Evolutionary conservation across 306 rosid species (phyloP), one percentile per base, ranked within the genome.

Genomic region (Vigna nakashimae): DNA sequence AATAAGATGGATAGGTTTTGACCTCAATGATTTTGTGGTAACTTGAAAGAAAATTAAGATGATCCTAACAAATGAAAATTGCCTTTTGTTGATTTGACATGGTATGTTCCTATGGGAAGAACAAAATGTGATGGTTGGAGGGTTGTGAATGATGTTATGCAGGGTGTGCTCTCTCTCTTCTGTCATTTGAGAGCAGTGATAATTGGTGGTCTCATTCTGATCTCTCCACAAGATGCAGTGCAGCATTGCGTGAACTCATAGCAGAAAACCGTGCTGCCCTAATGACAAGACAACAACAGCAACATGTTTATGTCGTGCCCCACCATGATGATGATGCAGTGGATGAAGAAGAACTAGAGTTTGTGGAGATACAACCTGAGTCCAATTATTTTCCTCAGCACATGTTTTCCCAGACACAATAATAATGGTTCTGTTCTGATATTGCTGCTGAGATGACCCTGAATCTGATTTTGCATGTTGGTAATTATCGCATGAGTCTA

Each of bases 121-220:
- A 43, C 14, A 43, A 43, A 9, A 63, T 67, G 40, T 71, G 71
- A 62, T 59, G 24, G 74, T 71, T 15, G 75, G 74, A 71, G 74
- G 63, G 34, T 84, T 45, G 15, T 45, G 4, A 45, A 45, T 45
- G 15, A 45, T 45, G 15, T 1, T 45, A 45, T 12, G 10, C 89
- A 56, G 94, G 90, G 72, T 80, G 88, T 90, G 97, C 88, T 90
- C 88, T 75, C 96, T 90, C 97, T 92, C 97, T 92, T 92, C 92
- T 92, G 97, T 90, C 97, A 87, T 82, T 87, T 15, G 86, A 82
- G 85, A 70, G 64, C 38, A 73, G 64, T 49, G 89, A 90, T 48
- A 18, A 55, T 0, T 84, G 91, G 87, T 77, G 70, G 4, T 60
- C 85, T 32, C 81, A 85, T 5, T 36, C 80, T 13, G 96, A 92